phyloP scores from a whole-genome alignment of 1,284 basidiomycete genomes.

The Ustilago vetiveriae region DNA sequence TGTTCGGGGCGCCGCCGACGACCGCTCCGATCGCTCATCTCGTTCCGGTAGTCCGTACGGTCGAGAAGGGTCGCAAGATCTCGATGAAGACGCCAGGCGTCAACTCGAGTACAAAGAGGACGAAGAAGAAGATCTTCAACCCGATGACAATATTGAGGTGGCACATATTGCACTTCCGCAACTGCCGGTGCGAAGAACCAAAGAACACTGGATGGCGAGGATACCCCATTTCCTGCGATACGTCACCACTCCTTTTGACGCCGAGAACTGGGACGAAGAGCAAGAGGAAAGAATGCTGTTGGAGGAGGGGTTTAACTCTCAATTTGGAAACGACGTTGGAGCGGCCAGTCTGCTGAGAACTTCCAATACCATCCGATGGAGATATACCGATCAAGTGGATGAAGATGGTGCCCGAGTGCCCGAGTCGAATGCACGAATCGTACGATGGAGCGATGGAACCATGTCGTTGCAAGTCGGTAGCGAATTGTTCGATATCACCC shows the following conservation, averaged over 20 bases:
- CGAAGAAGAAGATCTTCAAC: constrained; percentile 68
- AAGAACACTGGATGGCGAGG: constrained; percentile 59
- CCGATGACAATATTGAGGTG: constrained; percentile 74
- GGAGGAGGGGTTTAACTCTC: constrained; percentile 71
- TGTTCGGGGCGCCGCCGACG: constrained; percentile 12
- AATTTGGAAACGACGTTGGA: constrained; percentile 66
- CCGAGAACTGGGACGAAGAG: constrained; percentile 54
- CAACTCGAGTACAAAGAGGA: constrained; percentile 68
- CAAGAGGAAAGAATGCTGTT: constrained; percentile 50
- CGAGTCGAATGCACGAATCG: constrained; percentile 85
- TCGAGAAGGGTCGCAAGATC: constrained; percentile 34
- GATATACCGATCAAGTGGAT: constrained; percentile 77
- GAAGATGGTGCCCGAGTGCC: constrained; percentile 76
- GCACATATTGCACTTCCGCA: constrained; percentile 57
- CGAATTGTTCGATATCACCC: constrained; percentile 83
- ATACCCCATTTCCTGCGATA: constrained; percentile 65
- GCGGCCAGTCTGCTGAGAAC: constrained; percentile 73
- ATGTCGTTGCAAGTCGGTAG: constrained; percentile 83
- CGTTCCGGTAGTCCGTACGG: constrained; percentile 37
- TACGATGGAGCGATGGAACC: constrained; percentile 90
- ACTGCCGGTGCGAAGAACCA: constrained; percentile 58
- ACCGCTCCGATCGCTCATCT: constrained; percentile 25
- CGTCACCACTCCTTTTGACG: constrained; percentile 52
- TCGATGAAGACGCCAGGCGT: constrained; percentile 40
- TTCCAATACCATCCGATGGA: constrained; percentile 89